Evolutionary conservation across 2,329 filamentous ascomycete genomes (phyloP).

Genomic region (Pseudogymnoascus sp.): DNA sequence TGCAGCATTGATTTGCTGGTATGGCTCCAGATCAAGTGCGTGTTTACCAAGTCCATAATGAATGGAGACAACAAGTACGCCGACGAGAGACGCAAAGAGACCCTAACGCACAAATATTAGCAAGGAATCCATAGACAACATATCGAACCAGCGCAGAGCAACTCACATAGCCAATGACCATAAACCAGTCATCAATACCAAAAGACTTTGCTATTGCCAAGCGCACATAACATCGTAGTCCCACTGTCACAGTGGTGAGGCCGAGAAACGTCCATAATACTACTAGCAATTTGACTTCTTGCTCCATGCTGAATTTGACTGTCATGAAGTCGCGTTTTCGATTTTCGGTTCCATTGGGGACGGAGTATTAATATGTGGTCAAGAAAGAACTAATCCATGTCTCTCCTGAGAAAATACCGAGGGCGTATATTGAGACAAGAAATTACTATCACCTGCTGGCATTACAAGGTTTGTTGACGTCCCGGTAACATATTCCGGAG

Average conservation of each 20-base stretch:
- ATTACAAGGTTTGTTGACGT: neutral
- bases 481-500: neutral
- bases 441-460: neutral
- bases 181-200: slow-evolving; percentile 17
- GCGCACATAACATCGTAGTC: slow-evolving; percentile 15
- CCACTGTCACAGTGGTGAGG: slow-evolving; percentile 14
- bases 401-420: neutral
- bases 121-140: neutral
- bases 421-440: neutral
- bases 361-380: neutral
- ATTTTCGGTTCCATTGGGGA: neutral
- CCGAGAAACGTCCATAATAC: slow-evolving; percentile 10
- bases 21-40: slow-evolving; percentile 6
- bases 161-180: slow-evolving; percentile 15
- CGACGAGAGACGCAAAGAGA: neutral
- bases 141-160: neutral
- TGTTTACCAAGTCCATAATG: slow-evolving; percentile 18
- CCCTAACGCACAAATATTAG: neutral
- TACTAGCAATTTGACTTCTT: neutral
- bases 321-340: neutral
- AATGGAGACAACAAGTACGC: neutral
- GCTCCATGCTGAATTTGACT: neutral
- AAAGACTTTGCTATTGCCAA: slow-evolving; percentile 15
- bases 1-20: slow-evolving; percentile 12
- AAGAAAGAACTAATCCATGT: neutral